Percentiles rank a stretch among this genome's conserved stretches.
Conservation (phyloP, 352 stramenopile species). For the Phytophthora lateralis region DNA sequence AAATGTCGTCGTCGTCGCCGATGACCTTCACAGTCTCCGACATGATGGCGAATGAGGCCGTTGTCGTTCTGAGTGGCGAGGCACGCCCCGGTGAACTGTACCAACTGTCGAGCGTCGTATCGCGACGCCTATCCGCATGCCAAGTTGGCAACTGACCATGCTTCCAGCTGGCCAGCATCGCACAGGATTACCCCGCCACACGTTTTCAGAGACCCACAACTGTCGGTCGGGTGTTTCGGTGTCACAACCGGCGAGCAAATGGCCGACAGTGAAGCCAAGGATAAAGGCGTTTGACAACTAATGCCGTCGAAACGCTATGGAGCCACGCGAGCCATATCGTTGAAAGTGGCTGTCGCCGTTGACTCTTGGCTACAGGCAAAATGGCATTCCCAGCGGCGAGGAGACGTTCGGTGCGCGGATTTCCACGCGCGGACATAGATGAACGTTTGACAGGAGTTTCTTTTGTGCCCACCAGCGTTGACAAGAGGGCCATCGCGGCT, state of each 20-base stretch:
- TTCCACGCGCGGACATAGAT: constrained; percentile 4
- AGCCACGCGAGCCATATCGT: not conserved
- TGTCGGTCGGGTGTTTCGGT: not conserved
- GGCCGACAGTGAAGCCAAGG: not conserved
- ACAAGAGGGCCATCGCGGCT: constrained; percentile 22
- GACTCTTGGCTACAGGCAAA: not conserved
- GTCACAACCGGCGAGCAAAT: constrained; percentile 12
- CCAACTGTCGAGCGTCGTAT: constrained; percentile 37
- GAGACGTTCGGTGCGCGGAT: constrained; percentile 6
- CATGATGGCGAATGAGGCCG: constrained; percentile 27
- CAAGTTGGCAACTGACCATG: constrained; percentile 26
- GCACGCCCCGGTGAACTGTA: constrained; percentile 19
- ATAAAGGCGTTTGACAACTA: not conserved
- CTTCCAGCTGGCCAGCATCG: constrained; percentile 19
- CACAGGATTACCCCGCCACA: constrained; percentile 21
- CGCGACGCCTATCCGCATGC: constrained; percentile 31
- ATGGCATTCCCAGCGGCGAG: not conserved
- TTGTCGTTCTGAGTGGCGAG: constrained; percentile 12
- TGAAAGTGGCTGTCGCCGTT: constrained; percentile 3
- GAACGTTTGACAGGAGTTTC: constrained; percentile 19
- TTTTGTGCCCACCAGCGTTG: constrained; percentile 28
- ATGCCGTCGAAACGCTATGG: not conserved
- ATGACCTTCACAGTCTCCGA: constrained; percentile 22
- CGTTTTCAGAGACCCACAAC: constrained; percentile 33
- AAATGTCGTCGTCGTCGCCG: constrained; percentile 21